Conservation (phyloP, 1,139 yeast genomes). For the Ogataea hybrid region DNA sequence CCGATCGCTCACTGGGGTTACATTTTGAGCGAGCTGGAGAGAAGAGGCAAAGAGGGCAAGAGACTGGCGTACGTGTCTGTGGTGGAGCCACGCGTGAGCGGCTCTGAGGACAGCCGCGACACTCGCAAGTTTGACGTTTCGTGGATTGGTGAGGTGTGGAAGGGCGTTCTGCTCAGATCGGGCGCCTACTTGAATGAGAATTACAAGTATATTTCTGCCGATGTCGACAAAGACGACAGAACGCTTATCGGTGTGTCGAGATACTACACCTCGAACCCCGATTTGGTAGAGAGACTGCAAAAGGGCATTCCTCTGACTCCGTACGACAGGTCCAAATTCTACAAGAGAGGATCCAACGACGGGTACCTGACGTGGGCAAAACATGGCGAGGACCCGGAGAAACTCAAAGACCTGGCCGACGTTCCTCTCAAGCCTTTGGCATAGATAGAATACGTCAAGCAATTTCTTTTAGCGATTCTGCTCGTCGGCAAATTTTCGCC, state of each 20-base stretch:
- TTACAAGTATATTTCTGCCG: slow-evolving; percentile 11
- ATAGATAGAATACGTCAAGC: neutral
- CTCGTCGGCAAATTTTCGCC: neutral
- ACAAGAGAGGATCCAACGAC: slow-evolving; percentile 19
- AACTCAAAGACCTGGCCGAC: slow-evolving; percentile 8
- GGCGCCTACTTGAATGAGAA: slow-evolving; percentile 38
- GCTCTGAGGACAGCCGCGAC: slow-evolving; percentile 8
- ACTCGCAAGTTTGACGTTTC: slow-evolving; percentile 12
- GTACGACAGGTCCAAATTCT: slow-evolving; percentile 30
- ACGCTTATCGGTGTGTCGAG: slow-evolving; percentile 40
- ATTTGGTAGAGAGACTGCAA: slow-evolving; percentile 37
- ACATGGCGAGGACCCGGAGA: slow-evolving; percentile 21
- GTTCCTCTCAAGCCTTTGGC: slow-evolving; percentile 15
- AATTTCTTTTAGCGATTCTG: neutral
- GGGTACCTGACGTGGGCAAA: slow-evolving; percentile 25
- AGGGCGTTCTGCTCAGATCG: slow-evolving; percentile 46
- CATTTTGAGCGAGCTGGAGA: slow-evolving; percentile 38
- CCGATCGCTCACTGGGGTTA: slow-evolving; percentile 41
- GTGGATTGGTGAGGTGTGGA: slow-evolving; percentile 41
- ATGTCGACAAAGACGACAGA: slow-evolving; percentile 31
- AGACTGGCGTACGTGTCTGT: slow-evolving; percentile 41
- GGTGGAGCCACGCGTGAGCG: slow-evolving; percentile 39
- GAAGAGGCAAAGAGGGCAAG: slow-evolving; percentile 39
- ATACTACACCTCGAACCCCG: slow-evolving; percentile 44
- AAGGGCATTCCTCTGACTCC: slow-evolving; percentile 36